phyloP scores from a whole-genome alignment of 2,329 filamentous ascomycete species.

The Phaeosphaeria sp. region DNA sequence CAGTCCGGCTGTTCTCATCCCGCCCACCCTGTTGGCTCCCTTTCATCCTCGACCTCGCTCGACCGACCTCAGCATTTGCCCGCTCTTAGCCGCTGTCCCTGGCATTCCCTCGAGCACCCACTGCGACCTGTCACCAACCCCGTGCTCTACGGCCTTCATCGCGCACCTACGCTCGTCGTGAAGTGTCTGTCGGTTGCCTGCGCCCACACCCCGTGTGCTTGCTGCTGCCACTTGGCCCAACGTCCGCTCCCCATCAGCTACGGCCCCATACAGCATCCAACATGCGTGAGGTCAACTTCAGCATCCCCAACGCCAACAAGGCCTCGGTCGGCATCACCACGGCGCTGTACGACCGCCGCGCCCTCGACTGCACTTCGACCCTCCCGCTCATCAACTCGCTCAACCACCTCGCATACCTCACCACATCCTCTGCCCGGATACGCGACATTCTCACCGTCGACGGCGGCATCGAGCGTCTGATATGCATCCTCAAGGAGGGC shows the following conservation, averaged over 20 bases:
- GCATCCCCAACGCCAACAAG: constrained; percentile 99
- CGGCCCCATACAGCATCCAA: constrained; percentile 48
- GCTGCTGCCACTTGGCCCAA: constrained; percentile 31
- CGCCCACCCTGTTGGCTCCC: constrained; percentile 17
- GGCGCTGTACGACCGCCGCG: constrained; percentile 94
- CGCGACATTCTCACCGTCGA: constrained; percentile 97
- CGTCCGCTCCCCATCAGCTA: constrained; percentile 23
- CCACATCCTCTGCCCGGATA: constrained; percentile 95
- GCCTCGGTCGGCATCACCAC: constrained; percentile 98
- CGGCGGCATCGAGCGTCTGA: constrained; percentile 93
- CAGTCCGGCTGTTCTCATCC: constrained; percentile 14
- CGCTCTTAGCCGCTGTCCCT: constrained; percentile 12
- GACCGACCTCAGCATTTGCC: constrained; percentile 15
- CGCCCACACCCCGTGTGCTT: constrained; percentile 10
- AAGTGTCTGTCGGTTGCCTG: constrained; percentile 18
- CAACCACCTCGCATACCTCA: constrained; percentile 98
- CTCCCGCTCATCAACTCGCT: constrained; percentile 97
- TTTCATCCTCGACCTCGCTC: constrained; percentile 18
- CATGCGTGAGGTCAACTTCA: constrained; percentile 99
- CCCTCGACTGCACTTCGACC: constrained; percentile 97
- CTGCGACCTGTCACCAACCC: not conserved
- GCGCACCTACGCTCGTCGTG: constrained; percentile 23
- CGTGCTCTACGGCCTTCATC: not conserved
- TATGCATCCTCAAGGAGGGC: constrained; percentile 97
- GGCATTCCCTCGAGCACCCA: constrained; percentile 3